Percentiles rank a stretch among this genome's conserved stretches.
Conservation (phyloP, 2,329 filamentous ascomycete species). For the Calonectria pteridis region DNA sequence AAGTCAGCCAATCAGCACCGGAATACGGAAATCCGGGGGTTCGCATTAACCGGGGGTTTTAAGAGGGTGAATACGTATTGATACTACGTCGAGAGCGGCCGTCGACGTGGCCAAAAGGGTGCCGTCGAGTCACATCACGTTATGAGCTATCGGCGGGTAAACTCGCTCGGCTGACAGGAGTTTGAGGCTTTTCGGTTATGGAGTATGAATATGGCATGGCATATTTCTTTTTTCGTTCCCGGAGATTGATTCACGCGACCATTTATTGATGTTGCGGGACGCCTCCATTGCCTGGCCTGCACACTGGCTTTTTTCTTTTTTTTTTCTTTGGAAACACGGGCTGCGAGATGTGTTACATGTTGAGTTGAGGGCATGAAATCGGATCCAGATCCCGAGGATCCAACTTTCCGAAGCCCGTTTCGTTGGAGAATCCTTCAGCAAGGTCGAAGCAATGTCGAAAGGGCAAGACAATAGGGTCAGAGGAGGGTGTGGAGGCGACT, state of each 20-base stretch:
- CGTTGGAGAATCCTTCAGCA: slow-evolving; percentile 6
- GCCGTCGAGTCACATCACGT: slow-evolving; percentile 21
- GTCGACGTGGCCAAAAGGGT: slow-evolving; percentile 26
- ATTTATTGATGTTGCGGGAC: background rate
- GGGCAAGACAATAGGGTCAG: slow-evolving; percentile 11
- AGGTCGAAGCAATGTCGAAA: slow-evolving; percentile 18
- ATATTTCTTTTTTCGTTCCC: background rate
- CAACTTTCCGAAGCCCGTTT: background rate
- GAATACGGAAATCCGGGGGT: slow-evolving; percentile 21
- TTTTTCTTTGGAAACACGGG: background rate
- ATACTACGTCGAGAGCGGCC: slow-evolving; percentile 13
- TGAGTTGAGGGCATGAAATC: background rate
- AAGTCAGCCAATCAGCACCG: slow-evolving; percentile 20
- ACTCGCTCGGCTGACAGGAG: slow-evolving; percentile 18
- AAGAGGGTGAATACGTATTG: slow-evolving; percentile 3
- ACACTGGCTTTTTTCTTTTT: too few species aligned
- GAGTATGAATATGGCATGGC: background rate
- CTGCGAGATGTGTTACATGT: background rate
- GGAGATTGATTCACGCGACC: background rate
- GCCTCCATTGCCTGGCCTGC: background rate
- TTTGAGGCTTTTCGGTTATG: slow-evolving; percentile 4
- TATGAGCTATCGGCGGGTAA: slow-evolving; percentile 21
- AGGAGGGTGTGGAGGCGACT: slow-evolving; percentile 27
- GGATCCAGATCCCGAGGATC: background rate
- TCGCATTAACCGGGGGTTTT: slow-evolving; percentile 20